These are phyloP conservation scores for Clavispora carvajalis DNA, from an alignment of 805 yeast species.

Conservation along the genomic window DNA sequence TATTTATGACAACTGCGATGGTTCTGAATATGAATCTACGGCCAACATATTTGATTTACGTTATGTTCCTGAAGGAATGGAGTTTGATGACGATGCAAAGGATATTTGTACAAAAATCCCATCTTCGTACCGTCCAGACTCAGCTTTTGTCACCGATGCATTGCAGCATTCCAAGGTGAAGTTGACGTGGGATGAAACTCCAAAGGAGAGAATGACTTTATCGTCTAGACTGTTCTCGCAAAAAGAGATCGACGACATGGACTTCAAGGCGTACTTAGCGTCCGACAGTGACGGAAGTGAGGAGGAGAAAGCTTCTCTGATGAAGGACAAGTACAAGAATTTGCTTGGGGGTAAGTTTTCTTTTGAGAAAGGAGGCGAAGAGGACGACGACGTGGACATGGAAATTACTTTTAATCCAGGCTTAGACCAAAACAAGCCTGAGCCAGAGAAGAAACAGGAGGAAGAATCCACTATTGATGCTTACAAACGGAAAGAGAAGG, in stretches of 20 bases:
- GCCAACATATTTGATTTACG: conserved; percentile 91
- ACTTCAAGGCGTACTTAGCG: conserved; percentile 87
- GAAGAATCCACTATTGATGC: conserved; percentile 76
- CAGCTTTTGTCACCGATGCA: conserved; percentile 85
- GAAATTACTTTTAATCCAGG: conserved; percentile 96
- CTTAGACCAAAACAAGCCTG: conserved; percentile 35
- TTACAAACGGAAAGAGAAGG: conserved; percentile 84
- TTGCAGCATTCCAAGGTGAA: conserved; percentile 94
- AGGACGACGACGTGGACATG: conserved; percentile 66
- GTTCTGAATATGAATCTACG: conserved; percentile 92
- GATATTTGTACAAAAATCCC: conserved; percentile 75
- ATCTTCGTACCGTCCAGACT: conserved; percentile 67
- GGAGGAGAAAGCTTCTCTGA: conserved; percentile 29
- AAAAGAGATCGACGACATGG: conserved; percentile 85
- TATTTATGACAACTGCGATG: conserved; percentile 86
- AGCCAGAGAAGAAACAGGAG: conserved; percentile 3
- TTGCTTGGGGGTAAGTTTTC: conserved; percentile 45
- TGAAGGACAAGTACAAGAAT: conserved; percentile 57
- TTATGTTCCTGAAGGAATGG: conserved; percentile 90
- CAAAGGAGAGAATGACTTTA: conserved; percentile 74
- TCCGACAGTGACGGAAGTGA: conserved; percentile 42
- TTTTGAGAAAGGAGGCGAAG: conserved; percentile 22
- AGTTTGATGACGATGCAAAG: conserved; percentile 65
- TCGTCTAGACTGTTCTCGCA: conserved; percentile 80
- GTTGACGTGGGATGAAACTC: conserved; percentile 98